These are phyloP conservation scores for Mariannaea elegans DNA, from an alignment of 2,329 filamentous ascomycete genomes.

Conservation along the genomic window DNA sequence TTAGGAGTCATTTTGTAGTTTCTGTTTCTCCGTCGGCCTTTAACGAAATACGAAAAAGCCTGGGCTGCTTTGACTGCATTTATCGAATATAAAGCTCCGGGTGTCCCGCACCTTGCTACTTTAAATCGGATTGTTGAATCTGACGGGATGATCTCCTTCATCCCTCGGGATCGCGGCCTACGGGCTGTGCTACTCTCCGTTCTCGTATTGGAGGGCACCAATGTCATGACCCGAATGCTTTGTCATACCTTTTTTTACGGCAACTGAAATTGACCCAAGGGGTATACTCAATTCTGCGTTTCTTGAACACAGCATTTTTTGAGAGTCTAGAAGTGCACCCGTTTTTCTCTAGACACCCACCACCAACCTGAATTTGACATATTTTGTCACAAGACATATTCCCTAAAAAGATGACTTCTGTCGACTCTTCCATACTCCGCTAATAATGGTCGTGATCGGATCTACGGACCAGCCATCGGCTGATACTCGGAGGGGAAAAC, in stretches of 20 bases:
- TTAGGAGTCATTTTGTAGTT: slow-evolving; percentile 5
- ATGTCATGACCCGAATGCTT: slow-evolving; percentile 10
- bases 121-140: background rate
- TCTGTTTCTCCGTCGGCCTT: background rate
- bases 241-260: slow-evolving; percentile 4
- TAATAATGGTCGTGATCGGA: slow-evolving; percentile 18
- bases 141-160: background rate
- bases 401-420: slow-evolving; percentile 4
- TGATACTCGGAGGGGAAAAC: slow-evolving; percentile 33
- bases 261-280: background rate
- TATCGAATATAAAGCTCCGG: background rate
- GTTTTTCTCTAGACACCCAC: background rate
- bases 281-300: background rate
- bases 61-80: background rate
- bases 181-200: slow-evolving; percentile 4
- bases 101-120: background rate
- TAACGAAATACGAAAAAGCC: background rate
- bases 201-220: slow-evolving; percentile 13
- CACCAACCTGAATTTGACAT: background rate
- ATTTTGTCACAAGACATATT: slow-evolving; percentile 4
- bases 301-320: background rate
- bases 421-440: background rate
- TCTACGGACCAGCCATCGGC: slow-evolving; percentile 25
- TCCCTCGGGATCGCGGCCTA: slow-evolving; percentile 6
- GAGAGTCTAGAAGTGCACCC: background rate